Evolutionary conservation across 1,139 yeast genomes (phyloP), one percentile per base, ranked within the genome.

Genomic region (Sugiyamaella novakii): DNA sequence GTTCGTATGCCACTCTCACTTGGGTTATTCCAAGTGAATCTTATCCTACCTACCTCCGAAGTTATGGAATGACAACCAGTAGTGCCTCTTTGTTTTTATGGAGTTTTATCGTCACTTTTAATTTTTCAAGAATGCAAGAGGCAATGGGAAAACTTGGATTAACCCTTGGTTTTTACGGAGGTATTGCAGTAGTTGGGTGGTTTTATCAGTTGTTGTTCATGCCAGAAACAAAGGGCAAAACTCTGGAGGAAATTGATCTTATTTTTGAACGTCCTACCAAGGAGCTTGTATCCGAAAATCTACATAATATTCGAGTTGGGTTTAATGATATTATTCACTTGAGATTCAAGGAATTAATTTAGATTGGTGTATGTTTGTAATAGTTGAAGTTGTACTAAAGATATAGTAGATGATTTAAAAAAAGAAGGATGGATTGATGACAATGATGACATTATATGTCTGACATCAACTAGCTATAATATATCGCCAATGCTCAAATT

Each of bases 191-290:
- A 51, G 52, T 80, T 22, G 84, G 83, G 35, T 71, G 78, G 63
- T 61, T 79, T 49, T 80, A 80, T 67, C 84, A 80, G 66, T 55
- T 76, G 44, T 47, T 82, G 60, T 69, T 77, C 57, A 81, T 79
- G 79, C 84, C 84, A 8, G 89, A 84, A 67, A 85, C 95, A 29
- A 82, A 81, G 68, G 92, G 91, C 22, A 71, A 83, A 55, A 75
- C 85, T 6, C 73, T 86, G 64, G 95, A 86, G 67, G 87, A 84
- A 59, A 85, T 84, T 55, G 87, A 83, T 63, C 61, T 64, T 70
- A 67, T 60, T 40, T 66, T 64, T 57, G 53, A 55, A 40, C 56
- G 54, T 55, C 59, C 61, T 17, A 65, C 68, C 1, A 29, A 50
- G 21, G 58, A 58, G 14, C 50, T 64, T 18, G 60, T 62, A 15